These are phyloP conservation scores for Nothopassalora personata DNA, from an alignment of 2,329 filamentous ascomycete species.

Conservation along the genomic window DNA sequence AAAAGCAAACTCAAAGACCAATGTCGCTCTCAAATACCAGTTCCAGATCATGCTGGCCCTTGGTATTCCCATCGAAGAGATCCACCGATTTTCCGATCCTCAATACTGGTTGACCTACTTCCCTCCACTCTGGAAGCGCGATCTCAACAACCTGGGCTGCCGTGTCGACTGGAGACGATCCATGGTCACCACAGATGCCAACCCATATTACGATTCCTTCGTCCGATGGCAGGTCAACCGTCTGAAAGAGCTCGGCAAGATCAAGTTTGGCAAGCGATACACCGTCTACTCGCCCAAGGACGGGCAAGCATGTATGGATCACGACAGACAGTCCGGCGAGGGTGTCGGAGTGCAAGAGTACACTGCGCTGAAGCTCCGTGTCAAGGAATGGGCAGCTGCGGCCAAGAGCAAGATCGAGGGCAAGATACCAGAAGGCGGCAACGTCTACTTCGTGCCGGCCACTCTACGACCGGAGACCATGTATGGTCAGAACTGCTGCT, in stretches of 20 bases:
- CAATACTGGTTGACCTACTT: slow-evolving; percentile 89
- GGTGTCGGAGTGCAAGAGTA: slow-evolving; percentile 86
- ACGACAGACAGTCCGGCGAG: slow-evolving; percentile 76
- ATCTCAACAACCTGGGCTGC: slow-evolving; percentile 77
- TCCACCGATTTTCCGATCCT: slow-evolving; percentile 89
- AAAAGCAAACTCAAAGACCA: slow-evolving; percentile 78
- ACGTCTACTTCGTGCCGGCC: slow-evolving; percentile 84
- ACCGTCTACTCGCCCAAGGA: slow-evolving; percentile 92
- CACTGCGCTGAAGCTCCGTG: slow-evolving; percentile 83
- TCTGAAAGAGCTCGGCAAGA: slow-evolving; percentile 81
- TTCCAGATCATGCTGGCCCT: slow-evolving; percentile 92
- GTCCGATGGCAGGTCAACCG: slow-evolving; percentile 96
- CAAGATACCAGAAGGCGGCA: slow-evolving; percentile 71
- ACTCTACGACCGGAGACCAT: slow-evolving; percentile 95
- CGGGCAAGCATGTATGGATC: slow-evolving; percentile 80
- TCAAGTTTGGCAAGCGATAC: slow-evolving; percentile 88
- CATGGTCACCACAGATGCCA: slow-evolving; percentile 92
- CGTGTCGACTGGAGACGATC: slow-evolving; percentile 89
- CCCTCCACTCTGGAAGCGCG: slow-evolving; percentile 70
- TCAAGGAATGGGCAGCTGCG: slow-evolving; percentile 79
- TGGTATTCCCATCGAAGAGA: slow-evolving; percentile 80
- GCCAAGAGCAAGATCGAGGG: slow-evolving; percentile 66
- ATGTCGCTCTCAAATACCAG: slow-evolving; percentile 90
- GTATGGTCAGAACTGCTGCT: slow-evolving; percentile 97
- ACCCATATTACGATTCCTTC: slow-evolving; percentile 94